Base-by-base conservation (phyloP, 1,284 basidiomycete genomes). In the Naganishia liquefaciens region DNA sequence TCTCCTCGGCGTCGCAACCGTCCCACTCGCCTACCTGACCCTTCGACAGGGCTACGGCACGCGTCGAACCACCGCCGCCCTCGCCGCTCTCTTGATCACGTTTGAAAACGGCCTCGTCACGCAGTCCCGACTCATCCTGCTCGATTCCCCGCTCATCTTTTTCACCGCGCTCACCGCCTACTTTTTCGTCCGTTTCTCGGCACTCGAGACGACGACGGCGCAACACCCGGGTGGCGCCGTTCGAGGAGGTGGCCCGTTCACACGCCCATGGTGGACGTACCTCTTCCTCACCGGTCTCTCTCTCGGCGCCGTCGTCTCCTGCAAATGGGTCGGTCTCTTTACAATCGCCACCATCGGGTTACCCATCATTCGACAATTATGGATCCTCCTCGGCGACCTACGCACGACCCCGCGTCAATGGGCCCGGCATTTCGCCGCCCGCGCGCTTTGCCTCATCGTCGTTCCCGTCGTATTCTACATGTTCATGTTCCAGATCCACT, bases 291-390 rank as follows among this genome's bases (percentile, higher is more conserved):
- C 91, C 0, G 96, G 96, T 42, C 81, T 93, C 21, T 86, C 87
- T 0, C 86, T 99, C 21, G 96, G 96, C 49, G 91, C 93, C 1
- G 93, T 96, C 44, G 86, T 90, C 50, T 90, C 88, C 73, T 93
- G 91, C 81, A 99, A 99, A 79, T 99, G 96, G 96, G 95, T 99
- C 60, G 96, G 96, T 7, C 82, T 99, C 39, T 98, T 99, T 80
- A 99, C 94, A n/a, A 93, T 99, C 71, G 93, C 94, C 7, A 95
- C 94, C 4, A 81, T 99, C 63, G 96, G 95, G 17, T 74, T 90
- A 28, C 87, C 87, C 70, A 96, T 93, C 1, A 73, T 99, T 47
- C 81, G 85, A 46, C 95, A 96, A 74, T 83, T 99, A 1, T 99
- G 96, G 96, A 77, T 83, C 30, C 84, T 96, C 21, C 85, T 99